Evolutionary conservation across 495 filamentous ascomycete genomes (phyloP).

Genomic region (Talaromyces nanjingensis): DNA sequence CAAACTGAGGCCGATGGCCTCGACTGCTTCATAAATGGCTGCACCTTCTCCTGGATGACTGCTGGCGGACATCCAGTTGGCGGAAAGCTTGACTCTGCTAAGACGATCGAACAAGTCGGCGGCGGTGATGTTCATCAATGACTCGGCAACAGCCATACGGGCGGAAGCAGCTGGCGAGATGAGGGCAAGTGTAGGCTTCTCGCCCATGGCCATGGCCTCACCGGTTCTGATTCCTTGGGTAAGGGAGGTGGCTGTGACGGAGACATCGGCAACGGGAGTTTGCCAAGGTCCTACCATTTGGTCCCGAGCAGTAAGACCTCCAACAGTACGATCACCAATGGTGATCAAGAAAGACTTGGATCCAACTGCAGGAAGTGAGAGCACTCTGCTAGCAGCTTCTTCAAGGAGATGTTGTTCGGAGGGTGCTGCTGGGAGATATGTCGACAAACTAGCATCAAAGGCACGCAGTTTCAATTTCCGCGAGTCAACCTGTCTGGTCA

Average conservation of each 20-base stretch:
- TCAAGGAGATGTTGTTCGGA: slow-evolving; percentile 60
- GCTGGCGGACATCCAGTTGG: slow-evolving; percentile 98
- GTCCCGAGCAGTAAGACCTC: slow-evolving; percentile 80
- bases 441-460: slow-evolving; percentile 63
- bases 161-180: slow-evolving; percentile 92
- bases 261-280: slow-evolving; percentile 87
- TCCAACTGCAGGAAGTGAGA: slow-evolving; percentile 80
- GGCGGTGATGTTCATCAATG: slow-evolving; percentile 84
- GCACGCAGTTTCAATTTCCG: slow-evolving; percentile 58
- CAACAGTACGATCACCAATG: slow-evolving; percentile 87
- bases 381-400: slow-evolving; percentile 72
- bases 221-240: slow-evolving; percentile 66
- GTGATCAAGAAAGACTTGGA: slow-evolving; percentile 97
- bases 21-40: slow-evolving; percentile 87
- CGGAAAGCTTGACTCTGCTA: slow-evolving; percentile 74
- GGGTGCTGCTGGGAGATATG: slow-evolving; percentile 53
- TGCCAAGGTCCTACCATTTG: slow-evolving; percentile 98
- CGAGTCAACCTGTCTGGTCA: slow-evolving; percentile 72
- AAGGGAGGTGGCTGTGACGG: slow-evolving; percentile 81
- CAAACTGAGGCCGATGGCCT: slow-evolving; percentile 87
- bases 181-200: slow-evolving; percentile 83
- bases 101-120: slow-evolving; percentile 74
- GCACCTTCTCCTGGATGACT: slow-evolving; percentile 92
- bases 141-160: slow-evolving; percentile 93
- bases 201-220: slow-evolving; percentile 96